A percentile compares a stretch with the other conserved stretches of the same genome.
Conservation (phyloP, 2,329 filamentous ascomycete genomes). For the Nemania bipapillata region DNA sequence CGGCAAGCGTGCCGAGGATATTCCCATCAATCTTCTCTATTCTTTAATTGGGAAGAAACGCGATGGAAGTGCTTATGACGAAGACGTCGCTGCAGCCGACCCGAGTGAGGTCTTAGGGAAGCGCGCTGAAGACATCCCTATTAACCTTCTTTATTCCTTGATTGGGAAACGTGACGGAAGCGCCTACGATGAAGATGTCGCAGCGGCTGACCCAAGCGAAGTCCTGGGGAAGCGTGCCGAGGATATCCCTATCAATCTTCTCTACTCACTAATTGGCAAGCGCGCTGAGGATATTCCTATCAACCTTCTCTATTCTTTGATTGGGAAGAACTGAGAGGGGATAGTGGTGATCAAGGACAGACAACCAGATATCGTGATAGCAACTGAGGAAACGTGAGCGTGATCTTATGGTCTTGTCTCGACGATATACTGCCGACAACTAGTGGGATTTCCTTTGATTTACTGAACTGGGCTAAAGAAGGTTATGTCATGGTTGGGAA, state of each 20-base stretch:
- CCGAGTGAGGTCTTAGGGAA: not conserved
- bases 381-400: not conserved
- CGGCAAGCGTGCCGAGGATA: not conserved
- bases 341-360: not conserved
- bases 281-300: too few relatives aligned
- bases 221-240: not conserved
- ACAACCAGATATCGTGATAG: not conserved
- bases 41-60: slow-evolving; percentile 1
- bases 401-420: not conserved
- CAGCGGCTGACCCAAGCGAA: not conserved
- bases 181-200: slow-evolving; percentile 8
- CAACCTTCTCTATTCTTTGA: too few relatives aligned
- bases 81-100: slow-evolving; percentile 2
- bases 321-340: not conserved
- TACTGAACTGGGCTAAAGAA: not conserved
- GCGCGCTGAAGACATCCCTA: not conserved
- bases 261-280: too few relatives aligned
- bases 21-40: not conserved
- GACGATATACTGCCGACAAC: too few relatives aligned
- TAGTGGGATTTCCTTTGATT: not conserved
- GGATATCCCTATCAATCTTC: too few relatives aligned
- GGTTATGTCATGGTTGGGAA: not conserved
- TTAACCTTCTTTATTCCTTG: not conserved
- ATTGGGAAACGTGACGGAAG: not conserved
- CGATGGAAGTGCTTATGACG: not conserved